Conservation (phyloP, 495 filamentous ascomycete species). For the Ramalina intermedia region DNA sequence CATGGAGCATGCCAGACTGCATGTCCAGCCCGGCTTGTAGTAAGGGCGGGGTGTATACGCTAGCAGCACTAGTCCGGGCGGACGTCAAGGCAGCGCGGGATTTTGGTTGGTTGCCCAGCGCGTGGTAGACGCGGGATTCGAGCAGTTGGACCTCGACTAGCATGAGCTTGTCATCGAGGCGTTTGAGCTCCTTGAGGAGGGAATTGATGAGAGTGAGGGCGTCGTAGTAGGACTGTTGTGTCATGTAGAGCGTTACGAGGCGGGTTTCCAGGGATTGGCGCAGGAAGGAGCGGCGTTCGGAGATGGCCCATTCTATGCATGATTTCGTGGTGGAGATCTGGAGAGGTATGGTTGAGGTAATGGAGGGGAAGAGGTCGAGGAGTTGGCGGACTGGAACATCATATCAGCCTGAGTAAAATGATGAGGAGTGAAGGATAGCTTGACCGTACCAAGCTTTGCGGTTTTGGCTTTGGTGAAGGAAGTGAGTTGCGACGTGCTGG, state of each 20-base stretch:
- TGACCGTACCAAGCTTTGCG: slow-evolving; percentile 73
- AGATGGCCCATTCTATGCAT: slow-evolving; percentile 97
- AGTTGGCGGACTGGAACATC: slow-evolving; percentile 70
- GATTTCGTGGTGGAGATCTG: slow-evolving; percentile 90
- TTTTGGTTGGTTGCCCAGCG: slow-evolving; percentile 90
- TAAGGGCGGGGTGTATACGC: slow-evolving; percentile 90
- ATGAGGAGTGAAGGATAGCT: background rate
- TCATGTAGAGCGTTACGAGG: slow-evolving; percentile 85
- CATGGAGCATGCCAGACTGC: slow-evolving; percentile 97
- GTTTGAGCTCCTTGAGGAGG: slow-evolving; percentile 88
- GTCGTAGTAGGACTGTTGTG: slow-evolving; percentile 91
- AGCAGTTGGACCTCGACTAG: slow-evolving; percentile 97
- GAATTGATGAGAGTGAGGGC: slow-evolving; percentile 92
- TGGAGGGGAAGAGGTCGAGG: slow-evolving; percentile 84
- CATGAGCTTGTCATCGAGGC: slow-evolving; percentile 94
- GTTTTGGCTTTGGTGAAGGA: slow-evolving; percentile 98
- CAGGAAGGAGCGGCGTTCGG: slow-evolving; percentile 83
- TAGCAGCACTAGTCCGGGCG: slow-evolving; percentile 84
- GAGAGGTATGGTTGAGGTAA: slow-evolving; percentile 83
- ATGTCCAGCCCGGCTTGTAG: slow-evolving; percentile 94
- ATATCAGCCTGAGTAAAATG: slow-evolving; percentile 1
- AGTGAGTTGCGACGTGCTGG: slow-evolving; percentile 78
- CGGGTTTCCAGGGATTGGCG: slow-evolving; percentile 96
- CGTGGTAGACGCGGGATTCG: slow-evolving; percentile 93
- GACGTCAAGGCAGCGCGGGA: slow-evolving; percentile 88